Evolutionary conservation across 2,329 filamentous ascomycete genomes (phyloP).

Genomic region (Zasmidium cellare): DNA sequence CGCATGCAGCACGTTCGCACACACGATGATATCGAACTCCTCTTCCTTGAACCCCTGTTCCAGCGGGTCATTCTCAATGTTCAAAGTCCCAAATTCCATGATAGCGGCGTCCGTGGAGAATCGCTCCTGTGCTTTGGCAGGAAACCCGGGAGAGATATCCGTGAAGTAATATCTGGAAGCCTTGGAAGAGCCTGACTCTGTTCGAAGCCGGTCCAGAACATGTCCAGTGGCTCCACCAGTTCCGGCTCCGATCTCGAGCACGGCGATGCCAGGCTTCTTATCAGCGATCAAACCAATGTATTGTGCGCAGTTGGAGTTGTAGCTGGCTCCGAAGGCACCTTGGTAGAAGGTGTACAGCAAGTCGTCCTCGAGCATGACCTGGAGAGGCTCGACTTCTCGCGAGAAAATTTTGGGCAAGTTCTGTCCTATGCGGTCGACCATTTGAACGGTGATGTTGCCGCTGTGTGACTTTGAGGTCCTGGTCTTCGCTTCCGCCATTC

Average conservation of each 20-base stretch:
- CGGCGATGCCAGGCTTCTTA: slow-evolving; percentile 41
- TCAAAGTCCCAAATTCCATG: slow-evolving; percentile 33
- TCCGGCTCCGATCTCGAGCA: slow-evolving; percentile 50
- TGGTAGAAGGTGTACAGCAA: slow-evolving; percentile 16
- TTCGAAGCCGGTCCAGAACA: slow-evolving; percentile 6
- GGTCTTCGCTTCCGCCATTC: slow-evolving; percentile 6
- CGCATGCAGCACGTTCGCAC: slow-evolving; percentile 23
- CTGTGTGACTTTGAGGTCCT: slow-evolving; percentile 9
- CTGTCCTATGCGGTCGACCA: slow-evolving; percentile 11
- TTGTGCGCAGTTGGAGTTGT: slow-evolving; percentile 11
- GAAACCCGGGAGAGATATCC: slow-evolving; percentile 45
- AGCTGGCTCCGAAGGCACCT: slow-evolving; percentile 10
- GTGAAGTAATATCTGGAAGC: slow-evolving; percentile 2
- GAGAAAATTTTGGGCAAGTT: slow-evolving; percentile 13
- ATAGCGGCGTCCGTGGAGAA: slow-evolving; percentile 29
- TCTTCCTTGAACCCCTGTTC: slow-evolving; percentile 36
- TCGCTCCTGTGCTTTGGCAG: slow-evolving; percentile 35
- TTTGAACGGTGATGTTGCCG: slow-evolving; percentile 8
- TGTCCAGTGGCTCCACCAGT: slow-evolving; percentile 34
- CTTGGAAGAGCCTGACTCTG: slow-evolving; percentile 1
- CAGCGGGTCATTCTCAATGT: slow-evolving; percentile 32
- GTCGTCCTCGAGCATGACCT: slow-evolving; percentile 18
- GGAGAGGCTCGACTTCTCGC: slow-evolving; percentile 14
- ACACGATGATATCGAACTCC: slow-evolving; percentile 26
- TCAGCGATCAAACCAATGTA: slow-evolving; percentile 13